Evolutionary conservation across 208 protist species (phyloP).

Genomic region (Borovskyia barvae): DNA sequence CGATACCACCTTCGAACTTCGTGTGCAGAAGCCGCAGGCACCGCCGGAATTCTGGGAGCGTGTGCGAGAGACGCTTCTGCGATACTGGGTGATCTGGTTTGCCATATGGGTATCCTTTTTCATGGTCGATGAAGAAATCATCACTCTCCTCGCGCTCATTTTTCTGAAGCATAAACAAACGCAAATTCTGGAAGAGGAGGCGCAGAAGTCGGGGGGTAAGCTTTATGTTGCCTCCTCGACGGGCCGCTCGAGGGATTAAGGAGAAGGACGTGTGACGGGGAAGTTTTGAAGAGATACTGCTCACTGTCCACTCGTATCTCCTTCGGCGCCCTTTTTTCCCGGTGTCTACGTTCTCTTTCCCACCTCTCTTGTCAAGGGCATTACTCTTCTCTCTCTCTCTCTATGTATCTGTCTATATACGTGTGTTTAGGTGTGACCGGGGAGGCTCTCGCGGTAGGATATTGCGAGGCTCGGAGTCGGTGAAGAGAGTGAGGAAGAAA

Average conservation of each 20-base stretch:
- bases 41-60: constrained; percentile 78
- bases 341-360: too few species aligned
- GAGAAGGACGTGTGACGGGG: too few species aligned
- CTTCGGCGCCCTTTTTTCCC: neutral
- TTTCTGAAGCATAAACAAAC: constrained; percentile 81
- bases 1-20: constrained; percentile 53
- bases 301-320: neutral
- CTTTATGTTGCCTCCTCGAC: constrained; percentile 81
- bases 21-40: constrained; percentile 67
- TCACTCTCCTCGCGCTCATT: constrained; percentile 81
- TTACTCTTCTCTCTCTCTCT: too few species aligned
- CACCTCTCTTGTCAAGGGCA: too few species aligned
- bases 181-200: constrained; percentile 79
- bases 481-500: too few species aligned
- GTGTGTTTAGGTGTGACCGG: too few species aligned
- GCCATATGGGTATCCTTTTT: constrained; percentile 86
- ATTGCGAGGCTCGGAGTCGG: too few species aligned
- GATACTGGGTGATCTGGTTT: constrained; percentile 90
- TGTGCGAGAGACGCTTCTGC: constrained; percentile 72
- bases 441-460: too few species aligned
- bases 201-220: constrained; percentile 75
- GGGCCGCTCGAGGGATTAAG: constrained; percentile 34
- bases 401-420: too few species aligned
- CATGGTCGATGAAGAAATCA: constrained; percentile 90
- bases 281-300: too few species aligned